phyloP scores from a whole-genome alignment of 108 stramenopile species.

The Fragilariopsis cylindrus region DNA sequence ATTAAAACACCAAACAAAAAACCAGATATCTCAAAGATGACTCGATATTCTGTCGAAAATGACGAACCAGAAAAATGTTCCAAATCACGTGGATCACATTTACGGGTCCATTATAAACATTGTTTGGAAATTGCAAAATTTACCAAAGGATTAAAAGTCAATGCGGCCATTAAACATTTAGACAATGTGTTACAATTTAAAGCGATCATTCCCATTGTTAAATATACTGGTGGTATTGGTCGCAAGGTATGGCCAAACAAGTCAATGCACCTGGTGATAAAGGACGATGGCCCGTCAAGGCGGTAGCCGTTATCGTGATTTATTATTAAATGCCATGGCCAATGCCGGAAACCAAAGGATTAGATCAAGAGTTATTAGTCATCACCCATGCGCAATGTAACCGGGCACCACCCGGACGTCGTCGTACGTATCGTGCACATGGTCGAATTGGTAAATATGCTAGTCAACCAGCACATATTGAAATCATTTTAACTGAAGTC shows the following conservation, averaged over 20 bases:
- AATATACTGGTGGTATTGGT: conserved; percentile 97
- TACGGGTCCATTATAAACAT: conserved; percentile 99
- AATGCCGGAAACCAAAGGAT: conserved; percentile 97
- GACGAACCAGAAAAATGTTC: conserved; percentile 78
- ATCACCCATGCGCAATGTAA: conserved; percentile 96
- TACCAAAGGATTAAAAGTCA: conserved; percentile 94
- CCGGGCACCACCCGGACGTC: conserved; percentile 95
- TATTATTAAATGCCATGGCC: conserved; percentile 95
- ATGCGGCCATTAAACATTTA: conserved; percentile 86
- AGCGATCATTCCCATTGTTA: conserved; percentile 95
- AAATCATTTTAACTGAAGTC: conserved; percentile 92
- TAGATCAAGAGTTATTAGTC: conserved; percentile 85
- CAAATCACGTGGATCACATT: conserved; percentile 95
- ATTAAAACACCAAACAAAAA: neutral
- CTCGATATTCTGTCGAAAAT: conserved; percentile 81
- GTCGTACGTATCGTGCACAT: conserved; percentile 99
- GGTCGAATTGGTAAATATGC: conserved; percentile 99
- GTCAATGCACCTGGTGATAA: conserved; percentile 91
- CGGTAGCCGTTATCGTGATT: conserved; percentile 94
- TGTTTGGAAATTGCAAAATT: conserved; percentile 94
- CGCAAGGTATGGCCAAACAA: conserved; percentile 93
- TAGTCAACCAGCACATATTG: conserved; percentile 97
- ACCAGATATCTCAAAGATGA: conserved; percentile 47
- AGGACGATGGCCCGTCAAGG: conserved; percentile 98
- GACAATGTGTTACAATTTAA: conserved; percentile 95